Percentiles rank a stretch among this genome's conserved stretches.
These are phyloP conservation scores for Sesbania bispinosa DNA, from an alignment of 306 rosid species.

Conservation along the genomic window DNA sequence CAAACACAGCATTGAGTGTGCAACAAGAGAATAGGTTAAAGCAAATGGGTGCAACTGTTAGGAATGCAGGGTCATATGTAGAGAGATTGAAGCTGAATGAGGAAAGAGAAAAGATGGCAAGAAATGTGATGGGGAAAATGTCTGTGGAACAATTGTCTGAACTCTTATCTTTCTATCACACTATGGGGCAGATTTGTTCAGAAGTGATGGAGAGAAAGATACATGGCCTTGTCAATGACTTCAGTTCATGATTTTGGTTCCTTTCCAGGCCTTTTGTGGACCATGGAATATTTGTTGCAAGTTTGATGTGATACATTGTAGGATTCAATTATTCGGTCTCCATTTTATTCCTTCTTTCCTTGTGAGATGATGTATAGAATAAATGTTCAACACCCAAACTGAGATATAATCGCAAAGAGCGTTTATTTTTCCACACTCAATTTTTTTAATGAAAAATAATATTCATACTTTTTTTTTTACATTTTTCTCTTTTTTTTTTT, in stretches of 20 bases:
- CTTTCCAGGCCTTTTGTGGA: neutral
- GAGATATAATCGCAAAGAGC: no score
- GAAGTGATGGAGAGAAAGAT: conserved; percentile 67
- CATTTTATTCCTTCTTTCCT: neutral
- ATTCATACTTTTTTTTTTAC: no score
- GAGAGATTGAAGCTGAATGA: conserved; percentile 62
- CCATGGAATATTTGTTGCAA: conserved; percentile 3
- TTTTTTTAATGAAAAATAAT: no score
- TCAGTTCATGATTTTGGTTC: conserved; percentile 10
- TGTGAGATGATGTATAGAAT: neutral
- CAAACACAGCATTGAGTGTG: conserved; percentile 74
- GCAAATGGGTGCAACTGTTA: conserved; percentile 98
- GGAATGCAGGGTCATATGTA: conserved; percentile 71
- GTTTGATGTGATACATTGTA: neutral
- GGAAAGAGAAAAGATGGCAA: conserved; percentile 62
- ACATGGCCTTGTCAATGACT: conserved; percentile 42
- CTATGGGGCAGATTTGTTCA: conserved; percentile 77
- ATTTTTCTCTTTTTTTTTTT: no score
- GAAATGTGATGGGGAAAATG: conserved; percentile 78
- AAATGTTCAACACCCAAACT: neutral
- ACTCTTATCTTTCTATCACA: conserved; percentile 73
- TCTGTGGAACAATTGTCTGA: conserved; percentile 68
- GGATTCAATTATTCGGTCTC: neutral
- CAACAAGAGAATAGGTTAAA: conserved; percentile 84
- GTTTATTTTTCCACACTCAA: no score